Evolutionary conservation across 305 asterid species (phyloP).

Genomic region (Vinca major): DNA sequence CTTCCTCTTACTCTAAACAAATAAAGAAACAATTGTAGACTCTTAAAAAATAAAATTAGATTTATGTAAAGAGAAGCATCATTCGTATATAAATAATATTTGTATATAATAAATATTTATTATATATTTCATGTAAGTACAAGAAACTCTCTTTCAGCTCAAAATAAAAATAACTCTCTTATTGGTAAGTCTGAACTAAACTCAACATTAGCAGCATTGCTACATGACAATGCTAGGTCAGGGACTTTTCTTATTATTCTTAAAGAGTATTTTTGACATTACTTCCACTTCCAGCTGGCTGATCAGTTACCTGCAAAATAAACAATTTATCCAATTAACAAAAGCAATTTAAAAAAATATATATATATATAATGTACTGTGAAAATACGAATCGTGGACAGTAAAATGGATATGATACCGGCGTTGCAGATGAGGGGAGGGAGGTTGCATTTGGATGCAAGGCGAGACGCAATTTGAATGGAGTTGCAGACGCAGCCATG

Average conservation of each 20-base stretch:
- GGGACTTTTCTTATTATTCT: background rate
- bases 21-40: background rate
- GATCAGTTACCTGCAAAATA: slow-evolving; percentile 34
- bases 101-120: background rate
- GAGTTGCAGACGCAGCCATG: slow-evolving; percentile 62
- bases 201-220: background rate
- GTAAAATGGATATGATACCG: background rate
- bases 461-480: slow-evolving; percentile 45
- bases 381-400: background rate
- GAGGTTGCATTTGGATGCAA: slow-evolving; percentile 65
- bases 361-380: too few relatives aligned
- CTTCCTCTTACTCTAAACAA: too few relatives aligned
- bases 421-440: slow-evolving; percentile 43
- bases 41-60: background rate
- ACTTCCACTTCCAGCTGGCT: slow-evolving; percentile 8
- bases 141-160: background rate
- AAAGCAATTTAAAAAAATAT: background rate
- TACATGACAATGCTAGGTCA: background rate
- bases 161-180: too few relatives aligned
- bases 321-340: background rate
- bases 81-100: background rate
- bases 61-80: background rate
- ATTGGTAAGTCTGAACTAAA: background rate
- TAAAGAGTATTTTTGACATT: background rate
- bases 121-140: background rate